Evolutionary conservation across 805 yeast species (phyloP).

Genomic region (Brettanomyces bruxellensis): DNA sequence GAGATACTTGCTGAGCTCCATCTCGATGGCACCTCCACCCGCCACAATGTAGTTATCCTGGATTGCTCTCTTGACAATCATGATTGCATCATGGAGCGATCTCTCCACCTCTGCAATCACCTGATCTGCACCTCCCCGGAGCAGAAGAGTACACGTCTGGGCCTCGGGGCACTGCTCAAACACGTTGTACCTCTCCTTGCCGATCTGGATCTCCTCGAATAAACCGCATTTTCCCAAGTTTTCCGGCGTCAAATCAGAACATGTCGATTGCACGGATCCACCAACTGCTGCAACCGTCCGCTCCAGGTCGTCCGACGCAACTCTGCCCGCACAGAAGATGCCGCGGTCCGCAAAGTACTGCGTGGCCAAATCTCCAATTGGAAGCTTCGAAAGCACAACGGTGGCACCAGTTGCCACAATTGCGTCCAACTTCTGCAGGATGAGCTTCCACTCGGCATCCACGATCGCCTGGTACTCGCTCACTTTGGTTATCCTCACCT

Average conservation of each 20-base stretch:
- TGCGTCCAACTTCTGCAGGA: conserved; percentile 74
- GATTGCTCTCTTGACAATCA: conserved; percentile 94
- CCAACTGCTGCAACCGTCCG: conserved; percentile 93
- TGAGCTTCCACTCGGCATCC: conserved; percentile 98
- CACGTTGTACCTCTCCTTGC: conserved; percentile 89
- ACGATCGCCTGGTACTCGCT: conserved; percentile 91
- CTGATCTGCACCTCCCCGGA: conserved; percentile 98
- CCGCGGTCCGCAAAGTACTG: conserved; percentile 95
- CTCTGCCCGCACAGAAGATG: conserved; percentile 97
- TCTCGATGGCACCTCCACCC: conserved; percentile 99
- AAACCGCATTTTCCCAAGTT: conserved; percentile 77
- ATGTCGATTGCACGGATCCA: conserved; percentile 75
- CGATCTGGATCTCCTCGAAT: conserved; percentile 93
- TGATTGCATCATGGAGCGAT: conserved; percentile 94
- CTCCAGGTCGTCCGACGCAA: conserved; percentile 79
- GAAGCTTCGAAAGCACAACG: conserved; percentile 86
- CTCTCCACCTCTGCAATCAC: conserved; percentile 98
- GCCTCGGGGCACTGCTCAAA: conserved; percentile 90
- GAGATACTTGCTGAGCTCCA: conserved; percentile 86
- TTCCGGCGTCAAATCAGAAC: conserved; percentile 50
- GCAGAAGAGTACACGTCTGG: conserved; percentile 83
- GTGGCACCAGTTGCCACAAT: conserved; percentile 82
- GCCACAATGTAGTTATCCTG: conserved; percentile 84
- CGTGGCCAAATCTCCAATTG: conserved; percentile 98
- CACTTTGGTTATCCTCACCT: conserved; percentile 91